Base-by-base conservation (phyloP, 768 basidiomycete genomes). In the Rhodotorula toruloides region DNA sequence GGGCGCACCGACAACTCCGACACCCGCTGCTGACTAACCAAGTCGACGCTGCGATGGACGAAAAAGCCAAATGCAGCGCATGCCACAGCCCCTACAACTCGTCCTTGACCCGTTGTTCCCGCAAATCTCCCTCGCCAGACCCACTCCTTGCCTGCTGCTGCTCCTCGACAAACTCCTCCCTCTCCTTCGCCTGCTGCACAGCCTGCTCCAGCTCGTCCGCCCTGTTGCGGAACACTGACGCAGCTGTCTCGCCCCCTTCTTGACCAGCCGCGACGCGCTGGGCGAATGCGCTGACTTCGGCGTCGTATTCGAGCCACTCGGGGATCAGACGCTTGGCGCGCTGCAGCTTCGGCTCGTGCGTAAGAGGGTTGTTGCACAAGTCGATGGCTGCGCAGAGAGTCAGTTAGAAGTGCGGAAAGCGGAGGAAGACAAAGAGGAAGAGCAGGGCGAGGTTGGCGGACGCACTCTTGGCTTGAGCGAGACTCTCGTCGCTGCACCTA, bases 251-350 rank as follows among this genome's bases (percentile, higher is more conserved):
- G 53, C 8, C 53, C 13, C 44, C 22, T 8, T 25, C 44, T 22
- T 46, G 44, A 16, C 21, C 44, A 16, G 85, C 81, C 4, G 87
- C 86, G 50, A 94, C 81, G 58, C 84, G 81, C 32, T 84, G 82
- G 1, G 89, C 86, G 67, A 99, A 90, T 34, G 79, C 82, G 3
- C 93, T 87, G 57, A 98, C 92, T 78, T 99, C 92, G 10, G 80
- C 75, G 76, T 99, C 94, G 75, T 97, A 98, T 54, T 84, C 84
- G 68, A 94, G 91, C 96, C 96, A 99, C 76, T 98, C 96, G 0
- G 96, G 94, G 58, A 98, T 96, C 73, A 91, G 86, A 43, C 93
- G 84, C 25, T 67, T 68, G 7, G 96, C 96, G 31, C 96, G 85
- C 7, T 86, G 84, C 10, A 98, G 82, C 77, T 98, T 99, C 10